Evolutionary conservation across 2,329 filamentous ascomycete genomes (phyloP).

Genomic region (Truncatella angustata): DNA sequence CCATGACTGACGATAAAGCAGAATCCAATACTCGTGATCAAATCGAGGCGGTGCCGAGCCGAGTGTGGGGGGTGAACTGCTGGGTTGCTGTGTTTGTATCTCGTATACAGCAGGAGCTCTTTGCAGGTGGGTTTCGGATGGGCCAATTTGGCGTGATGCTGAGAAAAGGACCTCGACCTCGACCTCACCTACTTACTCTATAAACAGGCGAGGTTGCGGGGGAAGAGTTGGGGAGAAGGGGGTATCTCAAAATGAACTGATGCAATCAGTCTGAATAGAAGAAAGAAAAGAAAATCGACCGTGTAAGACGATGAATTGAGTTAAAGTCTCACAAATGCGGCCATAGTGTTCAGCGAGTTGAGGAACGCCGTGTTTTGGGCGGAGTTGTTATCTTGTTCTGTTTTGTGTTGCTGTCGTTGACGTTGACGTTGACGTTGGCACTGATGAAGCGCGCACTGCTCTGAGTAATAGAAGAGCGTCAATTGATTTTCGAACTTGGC

Average conservation of each 20-base stretch:
- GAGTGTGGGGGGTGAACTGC: neutral
- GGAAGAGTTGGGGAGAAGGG: too few relatives aligned
- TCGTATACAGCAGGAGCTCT: neutral
- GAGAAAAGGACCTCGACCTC: neutral
- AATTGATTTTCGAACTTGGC: neutral
- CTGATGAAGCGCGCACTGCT: too few relatives aligned
- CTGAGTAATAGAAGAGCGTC: neutral
- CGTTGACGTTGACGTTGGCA: neutral
- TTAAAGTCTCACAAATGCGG: conserved; percentile 7
- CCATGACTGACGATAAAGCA: neutral
- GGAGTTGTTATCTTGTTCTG: too few relatives aligned
- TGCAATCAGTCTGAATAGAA: too few relatives aligned
- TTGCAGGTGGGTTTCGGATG: neutral
- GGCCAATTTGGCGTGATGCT: neutral
- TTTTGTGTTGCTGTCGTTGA: neutral
- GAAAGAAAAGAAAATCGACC: neutral
- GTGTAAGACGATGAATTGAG: conserved; percentile 6
- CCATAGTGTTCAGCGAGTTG: conserved; percentile 4
- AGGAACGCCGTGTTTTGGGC: neutral
- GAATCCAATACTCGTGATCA: conserved; percentile 1
- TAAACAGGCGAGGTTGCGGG: too few relatives aligned
- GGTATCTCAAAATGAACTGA: conserved; percentile 10
- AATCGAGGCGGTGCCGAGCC: neutral
- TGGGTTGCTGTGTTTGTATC: neutral
- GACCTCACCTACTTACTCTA: too few relatives aligned